Conservation (phyloP, 768 basidiomycete genomes). For the Exsudoporus frostii region DNA sequence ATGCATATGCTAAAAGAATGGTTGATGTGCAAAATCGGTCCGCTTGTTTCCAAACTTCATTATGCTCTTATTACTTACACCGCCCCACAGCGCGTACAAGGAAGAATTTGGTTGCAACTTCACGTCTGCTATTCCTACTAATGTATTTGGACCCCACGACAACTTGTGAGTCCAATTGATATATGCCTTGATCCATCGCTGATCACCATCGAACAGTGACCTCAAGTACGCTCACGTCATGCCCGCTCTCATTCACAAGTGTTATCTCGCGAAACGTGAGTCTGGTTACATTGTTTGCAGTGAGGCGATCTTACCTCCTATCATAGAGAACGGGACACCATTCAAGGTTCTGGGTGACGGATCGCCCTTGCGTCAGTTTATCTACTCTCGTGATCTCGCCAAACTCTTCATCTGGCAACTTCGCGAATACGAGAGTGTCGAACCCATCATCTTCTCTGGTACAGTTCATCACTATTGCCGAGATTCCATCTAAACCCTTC, state of each 20-base stretch:
- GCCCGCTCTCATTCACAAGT: slow-evolving; percentile 90
- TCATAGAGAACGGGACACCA: slow-evolving; percentile 70
- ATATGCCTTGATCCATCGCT: not conserved
- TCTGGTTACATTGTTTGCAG: not conserved
- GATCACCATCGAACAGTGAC: slow-evolving; percentile 50
- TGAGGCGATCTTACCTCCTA: not conserved
- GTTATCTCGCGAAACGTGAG: slow-evolving; percentile 85
- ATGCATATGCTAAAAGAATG: slow-evolving; percentile 93
- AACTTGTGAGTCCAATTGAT: slow-evolving; percentile 63
- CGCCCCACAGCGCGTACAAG: slow-evolving; percentile 74
- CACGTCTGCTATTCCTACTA: slow-evolving; percentile 95
- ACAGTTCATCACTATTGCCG: slow-evolving; percentile 9
- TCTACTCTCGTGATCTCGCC: slow-evolving; percentile 94
- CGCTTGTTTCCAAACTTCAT: slow-evolving; percentile 20
- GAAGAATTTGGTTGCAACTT: slow-evolving; percentile 94
- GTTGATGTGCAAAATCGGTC: slow-evolving; percentile 96
- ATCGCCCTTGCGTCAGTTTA: slow-evolving; percentile 93
- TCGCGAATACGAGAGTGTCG: slow-evolving; percentile 87
- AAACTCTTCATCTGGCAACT: slow-evolving; percentile 94
- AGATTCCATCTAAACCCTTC: not conserved
- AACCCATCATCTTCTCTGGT: slow-evolving; percentile 92
- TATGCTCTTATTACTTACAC: not conserved
- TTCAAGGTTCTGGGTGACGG: slow-evolving; percentile 90
- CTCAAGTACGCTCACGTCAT: slow-evolving; percentile 92
- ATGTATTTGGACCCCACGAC: slow-evolving; percentile 93